Evolutionary conservation across 148 eudicot genomes (phyloP).

Genomic region (Rhododendron henanense): DNA sequence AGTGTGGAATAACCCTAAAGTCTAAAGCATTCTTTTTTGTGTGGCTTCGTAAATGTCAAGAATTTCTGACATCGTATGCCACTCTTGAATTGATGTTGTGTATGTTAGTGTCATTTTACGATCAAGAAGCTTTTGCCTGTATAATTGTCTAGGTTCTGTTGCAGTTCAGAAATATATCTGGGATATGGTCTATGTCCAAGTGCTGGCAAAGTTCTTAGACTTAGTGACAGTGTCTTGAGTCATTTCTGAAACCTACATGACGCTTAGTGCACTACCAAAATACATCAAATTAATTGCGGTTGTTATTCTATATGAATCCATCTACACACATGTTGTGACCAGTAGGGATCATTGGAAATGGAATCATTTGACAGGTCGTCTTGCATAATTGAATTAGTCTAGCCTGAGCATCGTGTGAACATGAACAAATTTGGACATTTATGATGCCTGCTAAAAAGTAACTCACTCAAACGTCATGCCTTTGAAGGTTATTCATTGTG

Average conservation of each 20-base stretch:
- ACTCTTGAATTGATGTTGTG: neutral
- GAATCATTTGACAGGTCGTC: neutral
- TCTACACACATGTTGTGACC: neutral
- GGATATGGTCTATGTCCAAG: neutral
- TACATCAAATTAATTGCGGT: neutral
- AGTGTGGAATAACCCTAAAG: constrained; percentile 8
- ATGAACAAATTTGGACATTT: neutral
- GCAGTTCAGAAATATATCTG: neutral
- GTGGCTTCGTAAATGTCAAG: neutral
- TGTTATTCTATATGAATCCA: neutral
- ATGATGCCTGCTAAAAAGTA: neutral
- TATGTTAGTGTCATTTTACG: neutral
- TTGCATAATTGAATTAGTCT: neutral
- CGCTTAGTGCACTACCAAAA: neutral
- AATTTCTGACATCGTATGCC: neutral
- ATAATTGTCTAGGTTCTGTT: neutral
- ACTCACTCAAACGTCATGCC: neutral
- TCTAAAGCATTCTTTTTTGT: neutral
- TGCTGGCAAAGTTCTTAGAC: neutral
- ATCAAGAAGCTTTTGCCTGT: neutral
- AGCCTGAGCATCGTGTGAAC: neutral
- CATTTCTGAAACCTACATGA: neutral
- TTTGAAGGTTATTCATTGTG: neutral
- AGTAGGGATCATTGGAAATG: neutral
- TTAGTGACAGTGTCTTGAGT: neutral